Base-by-base conservation (phyloP, 78 protist species). In the Pelomyxa schiedti region DNA sequence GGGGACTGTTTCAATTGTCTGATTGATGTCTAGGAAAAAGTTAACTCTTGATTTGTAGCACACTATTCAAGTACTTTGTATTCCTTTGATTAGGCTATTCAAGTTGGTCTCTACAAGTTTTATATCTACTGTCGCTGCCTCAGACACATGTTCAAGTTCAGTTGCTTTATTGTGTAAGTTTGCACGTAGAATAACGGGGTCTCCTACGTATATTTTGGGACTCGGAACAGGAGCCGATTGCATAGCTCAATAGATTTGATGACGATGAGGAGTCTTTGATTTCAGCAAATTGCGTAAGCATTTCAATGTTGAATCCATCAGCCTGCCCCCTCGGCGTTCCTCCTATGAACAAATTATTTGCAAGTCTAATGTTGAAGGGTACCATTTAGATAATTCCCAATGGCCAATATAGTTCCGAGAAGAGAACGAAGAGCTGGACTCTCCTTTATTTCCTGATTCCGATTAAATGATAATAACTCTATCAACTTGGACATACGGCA, bases 321-420 rank as follows among this genome's bases (percentile, higher is more conserved):
- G 66, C 78, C 58, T 80, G 86, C 7, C 86, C 86, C 16, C 86
- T 8, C 69, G 43, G 37, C 3, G 38, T 75, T n/a, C 75, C 72
- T 28, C 86, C n/a, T n/a, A n/a, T n/a, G n/a, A n/a, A n/a, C n/a
- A n/a, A n/a, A n/a, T n/a, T n/a, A n/a, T n/a, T n/a, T n/a, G n/a
- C n/a, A n/a, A n/a, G n/a, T n/a, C n/a, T n/a, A n/a, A n/a, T n/a
- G n/a, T n/a, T n/a, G n/a, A n/a, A n/a, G n/a, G n/a, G n/a, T 79
- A 42, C 76, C 86, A 42, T 80, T 80, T 24, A 80, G 29, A 29
- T 80, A 80, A 29, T 80, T 80, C 30, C 86, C 86, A 29, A 80
- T 53, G 16, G 72, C 29, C 2, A 80, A 32, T 5, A 80, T 69
- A 0, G 53, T n/a, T 3, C 78, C 42, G 29, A 80, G 58, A 2